These are phyloP conservation scores for Pittosporum tobira DNA, from an alignment of 129 eudicot genomes.

Conservation along the genomic window DNA sequence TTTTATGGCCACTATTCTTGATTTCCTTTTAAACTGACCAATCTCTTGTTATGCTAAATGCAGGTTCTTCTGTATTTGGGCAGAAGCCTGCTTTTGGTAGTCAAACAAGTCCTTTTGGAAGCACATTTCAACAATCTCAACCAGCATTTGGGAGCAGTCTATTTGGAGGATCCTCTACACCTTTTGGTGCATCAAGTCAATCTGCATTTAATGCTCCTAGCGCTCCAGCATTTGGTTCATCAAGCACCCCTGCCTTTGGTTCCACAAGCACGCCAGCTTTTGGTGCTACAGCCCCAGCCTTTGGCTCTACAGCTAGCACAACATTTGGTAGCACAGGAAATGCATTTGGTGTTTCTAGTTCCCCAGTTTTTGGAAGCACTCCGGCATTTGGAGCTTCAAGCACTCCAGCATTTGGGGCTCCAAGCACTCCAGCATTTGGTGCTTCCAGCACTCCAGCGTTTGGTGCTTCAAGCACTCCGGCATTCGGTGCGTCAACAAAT, in stretches of 20 bases:
- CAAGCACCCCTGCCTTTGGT: conserved; percentile 55
- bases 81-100: conserved; percentile 91
- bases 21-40: neutral
- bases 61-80: conserved; percentile 76
- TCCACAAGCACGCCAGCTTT: conserved; percentile 31
- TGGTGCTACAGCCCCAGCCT: conserved; percentile 43
- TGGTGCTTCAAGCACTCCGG: conserved; percentile 44
- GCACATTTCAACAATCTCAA: conserved; percentile 77
- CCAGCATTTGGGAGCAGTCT: conserved; percentile 71
- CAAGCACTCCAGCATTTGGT: conserved; percentile 55
- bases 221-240: conserved; percentile 52
- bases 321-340: conserved; percentile 45
- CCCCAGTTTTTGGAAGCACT: conserved; percentile 50
- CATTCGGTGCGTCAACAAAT: conserved; percentile 51
- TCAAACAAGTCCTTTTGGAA: conserved; percentile 77
- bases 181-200: conserved; percentile 70
- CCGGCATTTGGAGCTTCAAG: conserved; percentile 41
- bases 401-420: conserved; percentile 46
- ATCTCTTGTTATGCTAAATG: neutral
- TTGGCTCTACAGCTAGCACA: conserved; percentile 36
- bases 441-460: conserved; percentile 59
- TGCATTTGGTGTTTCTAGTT: conserved; percentile 42
- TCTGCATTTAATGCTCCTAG: conserved; percentile 57
- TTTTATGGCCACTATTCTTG: neutral
- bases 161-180: conserved; percentile 67